Percentiles rank a stretch among this genome's conserved stretches.
Conservation (phyloP, 2,329 filamentous ascomycete species). For the Fusarium drepaniforme region DNA sequence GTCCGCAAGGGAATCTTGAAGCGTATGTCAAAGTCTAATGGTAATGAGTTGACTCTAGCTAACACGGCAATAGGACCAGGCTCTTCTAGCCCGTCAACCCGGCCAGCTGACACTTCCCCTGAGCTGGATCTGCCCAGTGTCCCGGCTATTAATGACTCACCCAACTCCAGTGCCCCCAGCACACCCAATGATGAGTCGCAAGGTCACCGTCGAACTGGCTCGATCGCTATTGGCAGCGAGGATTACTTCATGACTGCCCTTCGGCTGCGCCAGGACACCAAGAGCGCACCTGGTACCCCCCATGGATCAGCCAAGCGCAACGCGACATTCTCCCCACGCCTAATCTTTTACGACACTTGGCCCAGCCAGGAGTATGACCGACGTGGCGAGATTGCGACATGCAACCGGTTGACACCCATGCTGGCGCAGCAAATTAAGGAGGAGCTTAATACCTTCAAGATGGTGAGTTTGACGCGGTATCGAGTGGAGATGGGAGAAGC, state of each 20-base stretch:
- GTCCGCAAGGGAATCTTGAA: slow-evolving; percentile 97
- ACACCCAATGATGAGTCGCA: slow-evolving; percentile 85
- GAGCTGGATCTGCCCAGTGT: slow-evolving; percentile 71
- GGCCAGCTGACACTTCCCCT: slow-evolving; percentile 68
- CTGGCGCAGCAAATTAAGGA: slow-evolving; percentile 99
- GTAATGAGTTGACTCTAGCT: not conserved
- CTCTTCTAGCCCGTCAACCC: slow-evolving; percentile 75
- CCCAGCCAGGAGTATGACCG: slow-evolving; percentile 96
- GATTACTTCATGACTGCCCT: slow-evolving; percentile 90
- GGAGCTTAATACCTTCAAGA: slow-evolving; percentile 99
- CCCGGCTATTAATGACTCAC: slow-evolving; percentile 78
- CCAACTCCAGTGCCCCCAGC: slow-evolving; percentile 86
- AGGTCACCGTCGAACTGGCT: slow-evolving; percentile 74
- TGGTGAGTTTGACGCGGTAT: slow-evolving; percentile 60
- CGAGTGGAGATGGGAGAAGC: slow-evolving; percentile 33
- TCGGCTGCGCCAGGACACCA: slow-evolving; percentile 79
- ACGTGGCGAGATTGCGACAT: slow-evolving; percentile 94
- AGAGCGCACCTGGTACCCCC: slow-evolving; percentile 85
- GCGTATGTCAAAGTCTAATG: slow-evolving; percentile 63
- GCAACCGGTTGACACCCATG: slow-evolving; percentile 96
- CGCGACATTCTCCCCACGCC: slow-evolving; percentile 88
- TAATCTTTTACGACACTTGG: slow-evolving; percentile 97
- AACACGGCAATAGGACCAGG: slow-evolving; percentile 58
- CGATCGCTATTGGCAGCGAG: slow-evolving; percentile 81
- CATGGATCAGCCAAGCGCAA: slow-evolving; percentile 72